phyloP scores from a whole-genome alignment of 352 stramenopile genomes.

The Aphanomyces astaci region DNA sequence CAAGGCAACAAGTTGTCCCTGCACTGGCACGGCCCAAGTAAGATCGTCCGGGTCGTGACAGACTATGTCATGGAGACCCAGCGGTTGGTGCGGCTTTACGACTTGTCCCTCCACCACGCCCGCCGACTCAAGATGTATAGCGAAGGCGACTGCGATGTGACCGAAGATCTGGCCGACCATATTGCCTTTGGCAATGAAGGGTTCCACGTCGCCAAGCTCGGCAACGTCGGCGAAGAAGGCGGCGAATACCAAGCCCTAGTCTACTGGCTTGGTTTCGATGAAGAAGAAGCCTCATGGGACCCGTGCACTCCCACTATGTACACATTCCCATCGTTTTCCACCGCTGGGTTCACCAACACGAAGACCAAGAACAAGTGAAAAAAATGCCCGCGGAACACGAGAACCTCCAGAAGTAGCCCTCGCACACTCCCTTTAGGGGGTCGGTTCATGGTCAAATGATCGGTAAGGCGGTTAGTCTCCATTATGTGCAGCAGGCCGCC shows the following conservation, averaged over 20 bases:
- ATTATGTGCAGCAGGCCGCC: too few relatives aligned
- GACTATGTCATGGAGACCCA: too few relatives aligned
- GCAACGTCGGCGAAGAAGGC: too few relatives aligned
- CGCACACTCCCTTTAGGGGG: background rate
- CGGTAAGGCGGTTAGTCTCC: background rate
- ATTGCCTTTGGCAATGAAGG: too few relatives aligned
- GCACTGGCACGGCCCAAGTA: background rate
- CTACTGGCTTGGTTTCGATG: too few relatives aligned
- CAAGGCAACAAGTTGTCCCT: conserved; percentile 6
- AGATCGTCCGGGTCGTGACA: too few relatives aligned
- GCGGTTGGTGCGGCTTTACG: too few relatives aligned
- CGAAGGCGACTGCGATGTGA: background rate
- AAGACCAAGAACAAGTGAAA: background rate
- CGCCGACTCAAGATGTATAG: conserved; percentile 16
- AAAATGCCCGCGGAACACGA: background rate
- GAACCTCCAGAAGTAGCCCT: too few relatives aligned
- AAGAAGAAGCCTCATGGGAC: too few relatives aligned
- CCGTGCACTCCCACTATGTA: background rate
- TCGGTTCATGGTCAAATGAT: background rate
- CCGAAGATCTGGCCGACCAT: conserved; percentile 7
- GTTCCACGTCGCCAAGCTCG: too few relatives aligned
- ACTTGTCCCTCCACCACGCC: background rate
- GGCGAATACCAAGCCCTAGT: too few relatives aligned
- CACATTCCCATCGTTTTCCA: background rate
- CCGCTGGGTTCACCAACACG: background rate